Evolutionary conservation across 495 filamentous ascomycete genomes (phyloP), one percentile per base, ranked within the genome.

Genomic region (Lentithecium fluviatile): DNA sequence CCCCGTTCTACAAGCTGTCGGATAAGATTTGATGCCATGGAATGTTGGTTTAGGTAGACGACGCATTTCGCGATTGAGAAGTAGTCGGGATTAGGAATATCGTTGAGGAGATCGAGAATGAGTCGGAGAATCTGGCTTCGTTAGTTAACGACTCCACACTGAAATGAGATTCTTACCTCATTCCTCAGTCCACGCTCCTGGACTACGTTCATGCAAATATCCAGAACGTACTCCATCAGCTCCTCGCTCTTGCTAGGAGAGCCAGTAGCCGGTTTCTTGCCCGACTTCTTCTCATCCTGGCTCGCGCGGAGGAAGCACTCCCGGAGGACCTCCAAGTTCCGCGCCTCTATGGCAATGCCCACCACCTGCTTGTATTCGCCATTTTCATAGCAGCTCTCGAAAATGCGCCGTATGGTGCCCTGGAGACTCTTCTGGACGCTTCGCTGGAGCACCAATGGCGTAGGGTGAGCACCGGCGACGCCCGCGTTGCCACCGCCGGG

Each of bases 31-130:
- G 91, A 90, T 1, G 95, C 95, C 83, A 96, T 87, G 25, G 88
- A 84, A 66, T 96, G 88, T 64, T 96, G 88, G 64, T 96, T 88
- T 23, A 99, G 82, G 70, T 97, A 96, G 51, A 99, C 94, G 37
- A 96, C 93, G 67, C 95, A 99, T 76, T 95, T 96, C 23, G 94
- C 92, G 64, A 99, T 97, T 1, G 94, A 89, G 71, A 99, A 99
- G 71, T 95, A 97, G 70, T 99, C 95, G 0, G 95, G 95, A 26
- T 84, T 85, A 1, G 89, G 87, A 32, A 94, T 91, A 48, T 95
- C 88, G 70, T 88, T 91, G 45, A 97, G 79, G 21, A 97, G 83
- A 42, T 90, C 90, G 13, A 97, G 83, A 37, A 96, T 91, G 32
- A 97, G 80, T 68, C 87, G 85, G 36, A 97, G 74, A 34, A 97